A percentile compares a stretch with the other conserved stretches of the same genome.
These are phyloP conservation scores for Suhomyces kilbournensis DNA, from an alignment of 805 yeast species.

Conservation along the genomic window DNA sequence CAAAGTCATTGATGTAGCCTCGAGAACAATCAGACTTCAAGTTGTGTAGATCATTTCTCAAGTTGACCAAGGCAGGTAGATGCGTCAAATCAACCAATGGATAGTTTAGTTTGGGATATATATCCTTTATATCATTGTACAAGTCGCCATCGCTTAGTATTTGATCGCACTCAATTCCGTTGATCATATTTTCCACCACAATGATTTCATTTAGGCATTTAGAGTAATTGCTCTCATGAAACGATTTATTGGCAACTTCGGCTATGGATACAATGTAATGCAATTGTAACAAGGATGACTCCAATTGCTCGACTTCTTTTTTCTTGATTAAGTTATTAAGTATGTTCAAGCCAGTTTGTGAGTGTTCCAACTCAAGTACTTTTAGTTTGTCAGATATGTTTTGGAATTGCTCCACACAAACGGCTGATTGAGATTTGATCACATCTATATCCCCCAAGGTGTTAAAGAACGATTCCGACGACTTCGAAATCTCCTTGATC, in stretches of 20 bases:
- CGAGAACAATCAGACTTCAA: conserved; percentile 67
- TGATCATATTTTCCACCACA: conserved; percentile 53
- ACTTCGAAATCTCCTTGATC: conserved; percentile 76
- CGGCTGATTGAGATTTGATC: conserved; percentile 53
- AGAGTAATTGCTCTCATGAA: conserved; percentile 45
- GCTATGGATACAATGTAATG: conserved; percentile 30
- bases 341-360: conserved; percentile 49
- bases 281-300: conserved; percentile 58
- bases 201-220: conserved; percentile 58
- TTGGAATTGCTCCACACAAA: conserved; percentile 47
- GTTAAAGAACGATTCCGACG: conserved; percentile 80
- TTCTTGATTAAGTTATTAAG: conserved; percentile 50
- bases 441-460: conserved; percentile 76
- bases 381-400: conserved; percentile 46
- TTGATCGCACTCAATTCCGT: conserved; percentile 37
- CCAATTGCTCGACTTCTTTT: conserved; percentile 59
- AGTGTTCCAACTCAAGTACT: conserved; percentile 46
- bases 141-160: conserved; percentile 9
- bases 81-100: conserved; percentile 41
- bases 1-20: conserved; percentile 59
- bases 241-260: conserved; percentile 38
- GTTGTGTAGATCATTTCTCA: conserved; percentile 51
- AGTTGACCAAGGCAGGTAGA: conserved; percentile 48
- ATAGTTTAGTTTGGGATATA: conserved; percentile 22
- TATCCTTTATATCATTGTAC: conserved; percentile 10